phyloP scores from a whole-genome alignment of 208 protist genomes.

The Trypanosoma platydactyli region DNA sequence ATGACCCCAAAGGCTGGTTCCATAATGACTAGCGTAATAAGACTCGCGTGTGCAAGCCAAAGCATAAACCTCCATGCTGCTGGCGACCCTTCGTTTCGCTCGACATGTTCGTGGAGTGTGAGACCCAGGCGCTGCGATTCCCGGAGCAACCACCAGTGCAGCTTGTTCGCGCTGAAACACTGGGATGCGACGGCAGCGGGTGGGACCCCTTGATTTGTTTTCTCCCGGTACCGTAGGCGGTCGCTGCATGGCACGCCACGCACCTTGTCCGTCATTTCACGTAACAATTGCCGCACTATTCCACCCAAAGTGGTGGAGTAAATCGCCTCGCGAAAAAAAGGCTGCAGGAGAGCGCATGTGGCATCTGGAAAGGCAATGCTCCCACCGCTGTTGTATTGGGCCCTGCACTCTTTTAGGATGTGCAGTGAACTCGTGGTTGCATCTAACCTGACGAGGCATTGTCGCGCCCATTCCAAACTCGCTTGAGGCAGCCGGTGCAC shows the following conservation, averaged over 20 bases:
- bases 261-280: slow-evolving; percentile 16
- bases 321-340: slow-evolving; percentile 26
- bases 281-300: slow-evolving; percentile 13
- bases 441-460: slow-evolving; percentile 7
- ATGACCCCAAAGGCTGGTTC: slow-evolving; percentile 29
- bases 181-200: slow-evolving; percentile 15
- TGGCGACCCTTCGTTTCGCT: slow-evolving; percentile 19
- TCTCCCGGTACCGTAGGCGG: slow-evolving; percentile 30
- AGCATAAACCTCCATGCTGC: slow-evolving; percentile 32
- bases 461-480: slow-evolving; percentile 9
- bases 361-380: slow-evolving; percentile 25
- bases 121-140: slow-evolving; percentile 30
- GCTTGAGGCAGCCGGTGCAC: slow-evolving; percentile 6
- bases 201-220: slow-evolving; percentile 20
- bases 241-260: slow-evolving; percentile 29
- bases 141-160: slow-evolving; percentile 27
- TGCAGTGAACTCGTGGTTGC: background rate
- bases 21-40: slow-evolving; percentile 28
- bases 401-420: background rate
- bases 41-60: slow-evolving; percentile 32
- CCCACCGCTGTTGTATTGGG: background rate
- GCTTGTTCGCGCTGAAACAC: slow-evolving; percentile 24
- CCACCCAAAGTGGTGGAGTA: slow-evolving; percentile 16
- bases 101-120: slow-evolving; percentile 30
- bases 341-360: slow-evolving; percentile 27